Evolutionary conservation across 2,329 filamentous ascomycete species (phyloP), one percentile per base, ranked within the genome.

Genomic region (Monilinia vaccinii-corymbosi): DNA sequence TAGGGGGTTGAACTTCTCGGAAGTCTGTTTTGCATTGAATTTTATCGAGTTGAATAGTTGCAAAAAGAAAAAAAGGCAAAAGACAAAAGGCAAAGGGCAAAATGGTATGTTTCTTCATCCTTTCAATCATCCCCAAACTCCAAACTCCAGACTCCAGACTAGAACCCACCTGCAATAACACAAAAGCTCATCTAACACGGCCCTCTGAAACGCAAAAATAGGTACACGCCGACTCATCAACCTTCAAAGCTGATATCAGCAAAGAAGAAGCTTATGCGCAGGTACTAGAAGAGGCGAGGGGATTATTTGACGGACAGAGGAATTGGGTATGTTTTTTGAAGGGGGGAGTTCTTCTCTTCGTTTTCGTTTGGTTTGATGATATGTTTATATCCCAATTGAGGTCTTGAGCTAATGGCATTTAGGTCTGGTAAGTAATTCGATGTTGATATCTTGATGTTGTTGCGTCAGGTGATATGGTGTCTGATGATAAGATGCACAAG

Each of bases 211-310:
- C 25, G 3, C 25, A 53, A 52, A 52, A 40, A 31, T 8, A 71
- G 70, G 70, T 71, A 25, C 89, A 93, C 75, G 89, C 89, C 56
- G 88, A 93, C 71, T 83, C 88, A 3, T 89, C 88, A 56, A 89
- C 83, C 68, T 93, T 93, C 73, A 79, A 77, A 52, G 70, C 79
- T 16, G 84, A 82, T 65, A 73, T 90, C 62, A 83, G 79, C 57
- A 93, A 92, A 73, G 77, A 82, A 61, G 83, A 89, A 63, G 88
- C 86, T 28, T 92, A 92, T 66, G 79, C 81, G 64, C 88, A 92
- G 68, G 83, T 93, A 1, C 75, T 91, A 14, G 77, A 86, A 56
- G 86, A 91, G 70, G 85, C 87, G 0, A 79, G 82, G 63, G 83
- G 84, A 1, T 76, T 94, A 1, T 84, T 91, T 66, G 80, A 84